Evolutionary conservation across 148 eudicot species (phyloP).

Genomic region (Camellia japonica): DNA sequence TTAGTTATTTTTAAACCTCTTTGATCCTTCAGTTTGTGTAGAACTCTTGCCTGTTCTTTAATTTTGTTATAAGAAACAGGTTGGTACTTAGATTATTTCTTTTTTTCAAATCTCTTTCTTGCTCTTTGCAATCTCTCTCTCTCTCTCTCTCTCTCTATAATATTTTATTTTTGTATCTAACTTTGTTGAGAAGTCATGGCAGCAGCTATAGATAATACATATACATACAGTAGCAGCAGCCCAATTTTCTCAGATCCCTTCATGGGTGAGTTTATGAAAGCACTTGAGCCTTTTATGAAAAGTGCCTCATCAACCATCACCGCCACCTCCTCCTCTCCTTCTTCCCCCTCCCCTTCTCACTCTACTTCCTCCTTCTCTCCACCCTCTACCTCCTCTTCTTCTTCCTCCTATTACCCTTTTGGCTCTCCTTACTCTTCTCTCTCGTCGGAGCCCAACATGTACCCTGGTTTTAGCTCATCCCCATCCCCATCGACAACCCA

Average conservation of each 20-base stretch:
- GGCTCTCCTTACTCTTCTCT: slow-evolving; percentile 12
- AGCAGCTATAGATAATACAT: slow-evolving; percentile 42
- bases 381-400: slow-evolving; percentile 1
- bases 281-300: slow-evolving; percentile 65
- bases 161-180: background rate
- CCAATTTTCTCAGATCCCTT: slow-evolving; percentile 40
- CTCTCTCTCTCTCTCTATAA: background rate
- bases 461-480: slow-evolving; percentile 20
- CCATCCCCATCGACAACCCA: slow-evolving; percentile 30
- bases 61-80: slow-evolving; percentile 32
- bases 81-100: background rate
- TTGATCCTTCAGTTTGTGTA: slow-evolving; percentile 18
- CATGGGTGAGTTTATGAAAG: slow-evolving; percentile 59
- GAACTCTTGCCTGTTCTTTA: slow-evolving; percentile 21
- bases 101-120: slow-evolving; percentile 8
- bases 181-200: slow-evolving; percentile 30
- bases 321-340: slow-evolving; percentile 17
- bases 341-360: slow-evolving; percentile 5
- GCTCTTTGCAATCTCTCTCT: background rate
- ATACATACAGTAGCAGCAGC: slow-evolving; percentile 31
- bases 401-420: slow-evolving; percentile 14
- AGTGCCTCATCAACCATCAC: slow-evolving; percentile 34
- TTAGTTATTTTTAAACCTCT: slow-evolving; percentile 24
- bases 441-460: slow-evolving; percentile 19
- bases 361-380: background rate